Base-by-base conservation (phyloP, 75 land plant genomes). In the Pinus tabuliformis region DNA sequence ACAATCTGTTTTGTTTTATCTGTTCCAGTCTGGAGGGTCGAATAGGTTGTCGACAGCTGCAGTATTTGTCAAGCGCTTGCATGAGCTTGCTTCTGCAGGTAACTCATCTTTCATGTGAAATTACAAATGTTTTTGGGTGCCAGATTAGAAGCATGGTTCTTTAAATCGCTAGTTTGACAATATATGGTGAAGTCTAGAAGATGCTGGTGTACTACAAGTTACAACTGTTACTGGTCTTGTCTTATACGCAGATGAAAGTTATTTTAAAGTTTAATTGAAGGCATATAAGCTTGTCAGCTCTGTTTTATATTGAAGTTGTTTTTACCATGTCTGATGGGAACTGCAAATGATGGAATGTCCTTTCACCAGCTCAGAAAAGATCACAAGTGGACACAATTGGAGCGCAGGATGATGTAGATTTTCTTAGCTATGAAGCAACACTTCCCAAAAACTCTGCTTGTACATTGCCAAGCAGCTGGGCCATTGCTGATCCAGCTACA, bases 11-110 rank as follows among this genome's bases (percentile, higher is more conserved):
- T 49, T 49, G 26, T 37, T 17, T 64, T 20, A 36, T 64, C 36
- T 64, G n/a, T 36, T 57, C 22, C 62, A 79, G 81, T 37, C 56
- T 21, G 83, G 83, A 81, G 81, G 76, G 17, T 82, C 78, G 17
- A 76, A 81, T 37, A 91, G 79, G 81, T 56, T 81, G 28, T 86
- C 96, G 60, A 63, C 89, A 54, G 89, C 96, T 63, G 82, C 98
- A 60, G 83, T 14, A 65, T 81, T 95, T 62, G 88, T 89, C 72
- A 95, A 85, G 78, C 93, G 86, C 39, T 77, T 92, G 74, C 98
- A 95, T 58, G 93, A 84, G 15, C 83, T 89, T 70, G 86, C 91
- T 72, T 80, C 91, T 88, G 75, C 86, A 77, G 85, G 79, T 76
- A 56, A 37, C 45, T 22, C 15, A 54, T 37, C 39, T 42, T 65